Evolutionary conservation across 805 yeast species (phyloP).

Genomic region (Wickerhamomyces silvicola): DNA sequence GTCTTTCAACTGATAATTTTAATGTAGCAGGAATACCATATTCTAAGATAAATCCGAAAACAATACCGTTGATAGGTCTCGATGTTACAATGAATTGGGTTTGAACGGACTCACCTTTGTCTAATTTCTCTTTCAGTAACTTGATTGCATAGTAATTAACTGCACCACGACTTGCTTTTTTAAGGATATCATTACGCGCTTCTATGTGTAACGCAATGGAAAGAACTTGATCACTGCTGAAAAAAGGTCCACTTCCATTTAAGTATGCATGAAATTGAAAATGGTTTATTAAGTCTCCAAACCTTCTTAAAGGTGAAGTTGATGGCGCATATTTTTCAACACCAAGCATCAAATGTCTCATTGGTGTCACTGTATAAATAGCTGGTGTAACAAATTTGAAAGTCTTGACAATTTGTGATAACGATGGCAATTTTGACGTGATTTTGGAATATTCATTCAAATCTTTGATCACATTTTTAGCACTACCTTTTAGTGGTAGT

Average conservation of each 20-base stretch:
- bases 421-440: constrained; percentile 19
- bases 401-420: constrained; percentile 36
- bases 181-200: constrained; percentile 35
- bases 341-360: constrained; percentile 58
- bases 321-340: constrained; percentile 58
- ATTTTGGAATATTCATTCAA: constrained; percentile 18
- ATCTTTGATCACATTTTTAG: constrained; percentile 17
- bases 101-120: constrained; percentile 4
- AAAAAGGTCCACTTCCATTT: constrained; percentile 21
- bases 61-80: constrained; percentile 32
- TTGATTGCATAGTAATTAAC: constrained; percentile 32
- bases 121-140: constrained; percentile 18
- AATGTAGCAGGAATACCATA: constrained; percentile 26
- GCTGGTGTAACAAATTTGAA: constrained; percentile 48
- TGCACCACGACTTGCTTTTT: constrained; percentile 23
- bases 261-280: constrained; percentile 57
- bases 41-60: constrained; percentile 24
- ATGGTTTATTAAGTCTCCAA: constrained; percentile 74
- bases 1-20: constrained; percentile 20
- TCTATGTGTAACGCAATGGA: constrained; percentile 37
- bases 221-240: constrained; percentile 28
- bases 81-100: constrained; percentile 35
- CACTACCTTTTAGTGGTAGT: constrained; percentile 19
- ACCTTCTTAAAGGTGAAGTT: constrained; percentile 86
- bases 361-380: constrained; percentile 37